A percentile compares a stretch with the other conserved stretches of the same genome.
Evolutionary conservation across 345 rosid genomes (phyloP).

Genomic region (Alliaria petiolata): DNA sequence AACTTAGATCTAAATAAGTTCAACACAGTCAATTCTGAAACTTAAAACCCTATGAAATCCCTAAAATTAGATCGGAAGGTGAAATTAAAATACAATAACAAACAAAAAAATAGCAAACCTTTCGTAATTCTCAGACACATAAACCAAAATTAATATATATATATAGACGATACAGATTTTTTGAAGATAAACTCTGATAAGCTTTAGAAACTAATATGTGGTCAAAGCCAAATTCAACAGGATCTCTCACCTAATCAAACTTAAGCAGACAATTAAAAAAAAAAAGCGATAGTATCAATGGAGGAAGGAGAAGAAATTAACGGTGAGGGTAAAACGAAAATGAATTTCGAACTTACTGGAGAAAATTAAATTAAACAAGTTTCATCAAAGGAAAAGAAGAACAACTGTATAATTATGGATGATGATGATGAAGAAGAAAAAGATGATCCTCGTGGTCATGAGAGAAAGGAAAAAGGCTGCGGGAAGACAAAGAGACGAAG

Average conservation of each 20-base stretch:
- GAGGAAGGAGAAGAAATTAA: background rate
- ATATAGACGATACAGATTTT: too few species aligned
- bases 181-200: background rate
- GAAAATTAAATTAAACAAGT: background rate
- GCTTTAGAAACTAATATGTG: background rate
- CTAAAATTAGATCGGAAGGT: conserved; percentile 5
- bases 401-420: background rate
- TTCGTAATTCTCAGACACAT: too few species aligned
- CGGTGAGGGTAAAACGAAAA: background rate
- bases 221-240: background rate
- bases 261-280: background rate
- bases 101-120: background rate
- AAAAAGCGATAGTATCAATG: background rate
- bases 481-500: background rate
- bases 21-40: background rate
- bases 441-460: conserved; percentile 1
- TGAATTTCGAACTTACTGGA: background rate
- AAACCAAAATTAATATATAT: too few species aligned
- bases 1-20: background rate
- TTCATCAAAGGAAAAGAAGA: background rate
- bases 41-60: background rate
- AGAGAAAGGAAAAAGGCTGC: background rate
- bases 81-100: background rate
- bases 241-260: background rate
- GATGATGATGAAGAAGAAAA: background rate